These are phyloP conservation scores for Fusarium subglutinans DNA, from an alignment of 2,329 filamentous ascomycete genomes.

Conservation along the genomic window DNA sequence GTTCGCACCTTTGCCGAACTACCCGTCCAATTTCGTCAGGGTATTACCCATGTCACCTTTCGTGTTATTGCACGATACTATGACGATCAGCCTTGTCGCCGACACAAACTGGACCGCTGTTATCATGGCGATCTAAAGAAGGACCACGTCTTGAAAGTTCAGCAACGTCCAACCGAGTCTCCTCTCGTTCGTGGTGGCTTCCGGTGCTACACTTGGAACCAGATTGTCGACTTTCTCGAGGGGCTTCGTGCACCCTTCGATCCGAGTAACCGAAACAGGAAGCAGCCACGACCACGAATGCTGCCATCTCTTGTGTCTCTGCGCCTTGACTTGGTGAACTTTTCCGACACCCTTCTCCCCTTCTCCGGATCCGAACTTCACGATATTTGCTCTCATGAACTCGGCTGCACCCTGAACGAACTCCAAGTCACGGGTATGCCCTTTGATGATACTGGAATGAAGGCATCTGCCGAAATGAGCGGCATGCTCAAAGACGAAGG, in stretches of 20 bases:
- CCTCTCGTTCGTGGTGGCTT: conserved; percentile 61
- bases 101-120: conserved; percentile 52
- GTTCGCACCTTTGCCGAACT: conserved; percentile 61
- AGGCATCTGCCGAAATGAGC: conserved; percentile 58
- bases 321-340: conserved; percentile 65
- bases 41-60: conserved; percentile 58
- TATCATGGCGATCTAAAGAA: conserved; percentile 57
- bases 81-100: conserved; percentile 56
- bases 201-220: conserved; percentile 64
- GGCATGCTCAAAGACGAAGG: conserved; percentile 64
- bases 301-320: conserved; percentile 58
- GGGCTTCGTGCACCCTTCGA: conserved; percentile 62
- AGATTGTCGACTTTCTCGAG: conserved; percentile 62
- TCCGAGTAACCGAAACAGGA: conserved; percentile 50
- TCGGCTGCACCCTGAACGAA: conserved; percentile 63
- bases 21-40: conserved; percentile 52
- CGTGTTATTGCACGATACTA: conserved; percentile 66
- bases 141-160: conserved; percentile 53
- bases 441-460: conserved; percentile 58
- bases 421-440: conserved; percentile 63
- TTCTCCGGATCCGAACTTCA: conserved; percentile 60
- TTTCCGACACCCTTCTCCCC: conserved; percentile 56
- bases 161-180: conserved; percentile 55
- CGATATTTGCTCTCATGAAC: conserved; percentile 62
- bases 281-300: conserved; percentile 52